Conservation (phyloP, 2,329 filamentous ascomycete genomes). For the Clonostachys byssicola region DNA sequence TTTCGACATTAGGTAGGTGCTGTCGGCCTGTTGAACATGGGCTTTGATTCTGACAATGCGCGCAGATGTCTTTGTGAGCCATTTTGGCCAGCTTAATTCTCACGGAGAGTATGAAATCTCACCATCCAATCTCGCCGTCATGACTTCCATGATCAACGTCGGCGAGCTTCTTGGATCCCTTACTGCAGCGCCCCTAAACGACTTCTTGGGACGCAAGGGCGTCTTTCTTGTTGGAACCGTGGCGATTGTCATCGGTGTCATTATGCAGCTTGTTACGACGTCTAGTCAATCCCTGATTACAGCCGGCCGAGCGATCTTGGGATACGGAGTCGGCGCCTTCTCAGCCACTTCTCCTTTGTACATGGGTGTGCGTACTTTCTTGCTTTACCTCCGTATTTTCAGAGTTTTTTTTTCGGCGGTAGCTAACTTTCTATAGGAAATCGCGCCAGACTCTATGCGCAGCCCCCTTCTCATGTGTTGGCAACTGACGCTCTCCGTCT, state of each 20-base stretch:
- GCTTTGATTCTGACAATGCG: too few relatives aligned
- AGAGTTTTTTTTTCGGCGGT: not conserved
- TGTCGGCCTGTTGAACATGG: not conserved
- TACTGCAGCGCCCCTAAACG: slow-evolving; percentile 27
- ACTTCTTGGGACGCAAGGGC: slow-evolving; percentile 22
- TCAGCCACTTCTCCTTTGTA: slow-evolving; percentile 29
- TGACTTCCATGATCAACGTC: slow-evolving; percentile 32
- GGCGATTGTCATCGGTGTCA: slow-evolving; percentile 15
- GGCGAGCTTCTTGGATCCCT: slow-evolving; percentile 29
- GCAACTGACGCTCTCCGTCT: slow-evolving; percentile 28
- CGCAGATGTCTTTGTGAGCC: slow-evolving; percentile 21
- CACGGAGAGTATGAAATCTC: slow-evolving; percentile 20
- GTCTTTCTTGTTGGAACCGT: slow-evolving; percentile 18
- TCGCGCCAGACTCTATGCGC: slow-evolving; percentile 22
- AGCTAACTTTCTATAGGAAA: slow-evolving; percentile 8
- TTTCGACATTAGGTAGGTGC: slow-evolving; percentile 19
- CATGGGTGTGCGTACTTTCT: slow-evolving; percentile 18
- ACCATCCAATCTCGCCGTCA: slow-evolving; percentile 14
- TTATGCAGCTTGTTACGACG: slow-evolving; percentile 14
- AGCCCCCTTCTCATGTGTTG: slow-evolving; percentile 30
- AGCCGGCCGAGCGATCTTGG: slow-evolving; percentile 13
- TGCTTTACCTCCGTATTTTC: not conserved
- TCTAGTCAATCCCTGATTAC: slow-evolving; percentile 14
- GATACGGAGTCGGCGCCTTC: slow-evolving; percentile 25
- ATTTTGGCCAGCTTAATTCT: slow-evolving; percentile 19